These are phyloP conservation scores for Pseudogymnoascus sp. DNA, from an alignment of 2,329 filamentous ascomycete genomes.

Conservation along the genomic window DNA sequence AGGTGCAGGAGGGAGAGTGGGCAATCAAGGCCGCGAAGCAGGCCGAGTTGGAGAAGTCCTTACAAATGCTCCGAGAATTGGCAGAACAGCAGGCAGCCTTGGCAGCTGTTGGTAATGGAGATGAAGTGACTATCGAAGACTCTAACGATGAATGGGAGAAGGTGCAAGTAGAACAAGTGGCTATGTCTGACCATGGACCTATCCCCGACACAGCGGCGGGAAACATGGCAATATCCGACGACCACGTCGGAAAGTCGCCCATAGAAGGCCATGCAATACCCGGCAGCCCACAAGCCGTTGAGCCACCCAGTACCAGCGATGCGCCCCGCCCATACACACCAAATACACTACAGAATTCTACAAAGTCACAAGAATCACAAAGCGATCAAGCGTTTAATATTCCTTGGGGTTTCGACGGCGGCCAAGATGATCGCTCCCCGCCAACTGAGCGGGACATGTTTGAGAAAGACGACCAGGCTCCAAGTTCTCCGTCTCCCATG, in stretches of 20 bases:
- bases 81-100: constrained; percentile 12
- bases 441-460: not conserved
- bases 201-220: not conserved
- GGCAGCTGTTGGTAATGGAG: constrained; percentile 6
- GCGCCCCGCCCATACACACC: not conserved
- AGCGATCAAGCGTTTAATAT: not conserved
- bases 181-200: not conserved
- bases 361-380: not conserved
- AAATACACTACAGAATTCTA: not conserved
- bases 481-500: not conserved
- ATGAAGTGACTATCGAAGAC: constrained; percentile 8
- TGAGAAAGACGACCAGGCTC: not conserved
- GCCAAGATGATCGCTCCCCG: not conserved
- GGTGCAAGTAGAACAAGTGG: not conserved
- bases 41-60: constrained; percentile 24
- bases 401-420: not conserved
- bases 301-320: not conserved
- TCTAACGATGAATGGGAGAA: constrained; percentile 13
- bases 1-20: constrained; percentile 60
- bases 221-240: not conserved
- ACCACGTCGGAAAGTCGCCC: not conserved
- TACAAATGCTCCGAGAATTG: constrained; percentile 19
- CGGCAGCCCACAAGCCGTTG: not conserved
- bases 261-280: not conserved
- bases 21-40: constrained; percentile 23